Evolutionary conservation across 1,139 yeast genomes (phyloP).

Genomic region (Candida sp.): DNA sequence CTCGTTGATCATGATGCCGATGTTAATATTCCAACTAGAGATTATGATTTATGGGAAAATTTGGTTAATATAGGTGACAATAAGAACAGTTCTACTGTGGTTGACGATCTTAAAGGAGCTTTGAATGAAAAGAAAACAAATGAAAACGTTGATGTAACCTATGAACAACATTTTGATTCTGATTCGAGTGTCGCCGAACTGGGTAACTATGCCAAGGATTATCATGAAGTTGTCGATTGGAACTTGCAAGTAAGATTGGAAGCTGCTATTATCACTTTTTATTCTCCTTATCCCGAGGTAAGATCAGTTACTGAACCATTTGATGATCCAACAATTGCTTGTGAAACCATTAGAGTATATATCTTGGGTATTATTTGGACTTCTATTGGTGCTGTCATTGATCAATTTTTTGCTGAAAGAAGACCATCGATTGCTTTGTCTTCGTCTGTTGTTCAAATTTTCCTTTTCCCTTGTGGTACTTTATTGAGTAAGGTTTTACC

Average conservation of each 20-base stretch:
- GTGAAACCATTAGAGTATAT: slow-evolving; percentile 57
- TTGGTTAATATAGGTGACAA: slow-evolving; percentile 5
- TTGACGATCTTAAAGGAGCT: neutral
- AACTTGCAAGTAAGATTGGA: slow-evolving; percentile 30
- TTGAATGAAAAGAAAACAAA: neutral
- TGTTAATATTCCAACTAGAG: slow-evolving; percentile 43
- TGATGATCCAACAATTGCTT: slow-evolving; percentile 47
- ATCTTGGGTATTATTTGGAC: slow-evolving; percentile 51
- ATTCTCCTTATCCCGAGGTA: slow-evolving; percentile 65
- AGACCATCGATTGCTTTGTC: slow-evolving; percentile 46
- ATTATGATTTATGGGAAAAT: slow-evolving; percentile 19
- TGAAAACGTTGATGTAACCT: neutral
- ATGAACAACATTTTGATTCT: neutral
- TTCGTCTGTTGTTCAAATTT: slow-evolving; percentile 29
- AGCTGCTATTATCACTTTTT: slow-evolving; percentile 47
- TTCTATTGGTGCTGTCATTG: slow-evolving; percentile 54
- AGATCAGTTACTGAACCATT: slow-evolving; percentile 53
- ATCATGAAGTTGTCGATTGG: slow-evolving; percentile 11
- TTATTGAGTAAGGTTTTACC: slow-evolving; percentile 19
- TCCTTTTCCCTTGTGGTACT: slow-evolving; percentile 22
- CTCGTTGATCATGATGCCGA: slow-evolving; percentile 42
- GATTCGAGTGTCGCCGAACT: neutral
- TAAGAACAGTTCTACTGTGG: neutral
- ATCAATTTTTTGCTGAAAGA: slow-evolving; percentile 57
- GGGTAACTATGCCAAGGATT: neutral